Conservation (phyloP, 2,329 filamentous ascomycete species). For the Monilinia fructicola region DNA sequence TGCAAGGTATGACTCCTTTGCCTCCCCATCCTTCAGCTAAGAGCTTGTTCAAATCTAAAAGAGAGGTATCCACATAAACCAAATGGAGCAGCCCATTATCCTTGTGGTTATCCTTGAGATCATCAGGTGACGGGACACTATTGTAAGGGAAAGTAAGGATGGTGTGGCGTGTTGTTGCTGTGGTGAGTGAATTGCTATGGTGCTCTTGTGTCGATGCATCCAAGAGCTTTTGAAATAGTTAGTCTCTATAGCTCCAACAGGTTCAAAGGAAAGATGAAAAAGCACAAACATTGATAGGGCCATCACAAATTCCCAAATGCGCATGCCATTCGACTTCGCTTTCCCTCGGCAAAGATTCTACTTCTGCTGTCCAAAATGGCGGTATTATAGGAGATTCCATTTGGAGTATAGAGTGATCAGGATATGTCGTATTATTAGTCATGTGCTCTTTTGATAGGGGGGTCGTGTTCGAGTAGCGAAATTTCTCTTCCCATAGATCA, state of each 20-base stretch:
- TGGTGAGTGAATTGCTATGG: background rate
- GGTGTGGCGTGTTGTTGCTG: slow-evolving; percentile 22
- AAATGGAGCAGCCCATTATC: background rate
- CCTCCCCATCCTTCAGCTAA: background rate
- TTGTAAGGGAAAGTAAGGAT: background rate
- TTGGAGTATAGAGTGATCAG: background rate
- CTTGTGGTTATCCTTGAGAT: slow-evolving; percentile 14
- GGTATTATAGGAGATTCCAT: slow-evolving; percentile 43
- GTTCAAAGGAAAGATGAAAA: background rate
- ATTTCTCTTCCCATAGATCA: slow-evolving; percentile 69
- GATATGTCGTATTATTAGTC: background rate
- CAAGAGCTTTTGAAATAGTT: slow-evolving; percentile 5
- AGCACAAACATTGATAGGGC: slow-evolving; percentile 26
- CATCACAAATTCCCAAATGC: slow-evolving; percentile 54
- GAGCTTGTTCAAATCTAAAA: background rate
- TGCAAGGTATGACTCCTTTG: slow-evolving; percentile 44
- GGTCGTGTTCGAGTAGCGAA: slow-evolving; percentile 45
- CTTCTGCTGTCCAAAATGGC: slow-evolving; percentile 72
- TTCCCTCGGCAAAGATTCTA: slow-evolving; percentile 71
- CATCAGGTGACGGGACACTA: slow-evolving; percentile 3
- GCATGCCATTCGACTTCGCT: slow-evolving; percentile 83
- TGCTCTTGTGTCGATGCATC: background rate
- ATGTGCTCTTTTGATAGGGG: background rate
- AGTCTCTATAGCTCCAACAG: background rate
- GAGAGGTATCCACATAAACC: slow-evolving; percentile 22